Percentiles rank a stretch among this genome's conserved stretches.
These are phyloP conservation scores for Fusarium guadeloupense DNA, from an alignment of 2,329 filamentous ascomycete species.

Conservation along the genomic window DNA sequence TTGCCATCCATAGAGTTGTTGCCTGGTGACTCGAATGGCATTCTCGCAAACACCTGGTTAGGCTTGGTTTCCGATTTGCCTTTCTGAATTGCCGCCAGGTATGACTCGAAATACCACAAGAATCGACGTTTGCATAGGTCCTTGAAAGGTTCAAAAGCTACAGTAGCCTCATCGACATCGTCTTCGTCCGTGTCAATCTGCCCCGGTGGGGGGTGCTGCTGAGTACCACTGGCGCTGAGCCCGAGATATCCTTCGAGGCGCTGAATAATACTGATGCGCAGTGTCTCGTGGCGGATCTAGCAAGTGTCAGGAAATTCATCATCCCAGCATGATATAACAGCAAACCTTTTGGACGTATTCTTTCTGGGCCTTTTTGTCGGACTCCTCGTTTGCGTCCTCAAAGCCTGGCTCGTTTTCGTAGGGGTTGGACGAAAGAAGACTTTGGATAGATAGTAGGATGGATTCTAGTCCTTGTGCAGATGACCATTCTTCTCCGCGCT, in stretches of 20 bases:
- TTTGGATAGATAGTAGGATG: conserved; percentile 94
- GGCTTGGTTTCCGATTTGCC: conserved; percentile 71
- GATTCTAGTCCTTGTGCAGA: conserved; percentile 95
- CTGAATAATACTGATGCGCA: conserved; percentile 87
- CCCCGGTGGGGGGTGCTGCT: conserved; percentile 40
- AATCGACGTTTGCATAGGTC: conserved; percentile 92
- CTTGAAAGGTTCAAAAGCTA: conserved; percentile 84
- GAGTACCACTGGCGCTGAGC: conserved; percentile 63
- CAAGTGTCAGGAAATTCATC: conserved; percentile 15
- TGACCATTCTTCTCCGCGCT: conserved; percentile 94
- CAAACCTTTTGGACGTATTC: conserved; percentile 81
- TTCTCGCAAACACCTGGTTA: conserved; percentile 73
- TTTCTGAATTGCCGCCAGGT: conserved; percentile 74
- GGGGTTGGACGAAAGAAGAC: conserved; percentile 90
- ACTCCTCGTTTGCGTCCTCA: conserved; percentile 73
- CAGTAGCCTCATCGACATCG: conserved; percentile 62
- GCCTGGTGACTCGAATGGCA: conserved; percentile 80
- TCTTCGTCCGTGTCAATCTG: conserved; percentile 56
- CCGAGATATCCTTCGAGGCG: conserved; percentile 82
- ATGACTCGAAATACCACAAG: conserved; percentile 94
- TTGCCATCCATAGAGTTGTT: conserved; percentile 86
- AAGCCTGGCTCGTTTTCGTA: conserved; percentile 98
- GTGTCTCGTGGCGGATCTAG: conserved; percentile 88
- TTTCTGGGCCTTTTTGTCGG: conserved; percentile 77
- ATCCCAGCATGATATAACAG: not conserved